Percentiles rank a stretch among this genome's conserved stretches.
Conservation (phyloP, 441 rosid genomes). For the Eutrema salsugineum region DNA sequence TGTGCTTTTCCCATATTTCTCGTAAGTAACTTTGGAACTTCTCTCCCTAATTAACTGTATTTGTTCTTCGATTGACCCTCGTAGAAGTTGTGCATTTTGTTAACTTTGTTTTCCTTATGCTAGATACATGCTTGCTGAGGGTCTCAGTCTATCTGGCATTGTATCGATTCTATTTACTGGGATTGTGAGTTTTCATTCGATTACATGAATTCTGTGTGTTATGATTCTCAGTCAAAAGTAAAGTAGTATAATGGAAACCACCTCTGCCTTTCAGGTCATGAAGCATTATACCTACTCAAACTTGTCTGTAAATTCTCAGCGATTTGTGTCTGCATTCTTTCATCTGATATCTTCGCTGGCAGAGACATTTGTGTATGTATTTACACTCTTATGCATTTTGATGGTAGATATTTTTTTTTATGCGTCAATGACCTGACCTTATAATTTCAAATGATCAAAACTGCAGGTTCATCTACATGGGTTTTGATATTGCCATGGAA, state of each 20-base stretch:
- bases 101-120: conserved; percentile 16
- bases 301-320: conserved; percentile 91
- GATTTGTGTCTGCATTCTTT: conserved; percentile 89
- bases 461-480: conserved; percentile 97
- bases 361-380: conserved; percentile 84
- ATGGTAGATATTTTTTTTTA: conserved; percentile 19
- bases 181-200: conserved; percentile 59
- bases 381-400: conserved; percentile 1
- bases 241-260: conserved; percentile 23
- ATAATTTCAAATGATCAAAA: conserved; percentile 25
- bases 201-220: background rate
- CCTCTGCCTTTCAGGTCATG: conserved; percentile 68
- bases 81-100: background rate
- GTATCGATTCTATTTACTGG: conserved; percentile 98
- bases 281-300: conserved; percentile 94
- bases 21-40: conserved; percentile 50
- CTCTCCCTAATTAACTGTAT: conserved; percentile 1
- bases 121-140: conserved; percentile 99
- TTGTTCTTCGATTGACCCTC: background rate
- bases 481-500: conserved; percentile 98
- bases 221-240: conserved; percentile 5
- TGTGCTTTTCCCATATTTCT: conserved; percentile 97
- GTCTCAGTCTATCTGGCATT: conserved; percentile 98
- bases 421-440: conserved; percentile 16
- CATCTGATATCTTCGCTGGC: conserved; percentile 97